These are phyloP conservation scores for Centaurea solstitialis DNA, from an alignment of 129 eudicot species.

Conservation along the genomic window DNA sequence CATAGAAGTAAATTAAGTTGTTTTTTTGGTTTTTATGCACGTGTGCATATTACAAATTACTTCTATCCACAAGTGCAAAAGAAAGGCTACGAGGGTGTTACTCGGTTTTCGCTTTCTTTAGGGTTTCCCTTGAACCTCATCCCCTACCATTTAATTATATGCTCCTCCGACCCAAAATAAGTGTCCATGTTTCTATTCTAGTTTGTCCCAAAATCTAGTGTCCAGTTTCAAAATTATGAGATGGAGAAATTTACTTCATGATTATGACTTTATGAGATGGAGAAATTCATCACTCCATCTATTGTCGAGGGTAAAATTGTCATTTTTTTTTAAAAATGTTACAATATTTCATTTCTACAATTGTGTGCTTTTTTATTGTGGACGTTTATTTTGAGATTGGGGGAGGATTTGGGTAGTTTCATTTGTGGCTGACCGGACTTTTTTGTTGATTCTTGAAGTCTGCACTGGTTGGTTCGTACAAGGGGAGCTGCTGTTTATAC, in stretches of 20 bases:
- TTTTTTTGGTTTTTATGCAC: no score
- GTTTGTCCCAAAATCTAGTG: neutral
- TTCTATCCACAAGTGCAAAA: no score
- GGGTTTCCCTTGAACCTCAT: no score
- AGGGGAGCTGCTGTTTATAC: constrained; percentile 87
- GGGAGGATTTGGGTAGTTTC: constrained; percentile 7
- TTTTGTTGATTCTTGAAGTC: constrained; percentile 62
- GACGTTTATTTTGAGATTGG: neutral
- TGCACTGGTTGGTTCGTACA: constrained; percentile 98
- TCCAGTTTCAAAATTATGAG: neutral
- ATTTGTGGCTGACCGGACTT: constrained; percentile 19
- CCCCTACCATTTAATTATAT: constrained; percentile 3
- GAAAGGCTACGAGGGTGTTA: no score
- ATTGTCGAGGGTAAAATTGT: neutral
- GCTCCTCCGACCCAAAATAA: neutral
- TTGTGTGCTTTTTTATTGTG: neutral
- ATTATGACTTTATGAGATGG: no score
- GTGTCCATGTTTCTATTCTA: neutral
- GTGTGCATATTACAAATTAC: no score
- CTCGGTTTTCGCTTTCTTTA: no score
- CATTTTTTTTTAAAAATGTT: neutral
- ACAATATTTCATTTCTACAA: neutral
- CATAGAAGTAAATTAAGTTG: no score
- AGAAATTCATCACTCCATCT: neutral
- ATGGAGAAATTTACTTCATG: no score